These are phyloP conservation scores for Zymoseptoria passerinii DNA, from an alignment of 2,329 filamentous ascomycete genomes.

Conservation along the genomic window DNA sequence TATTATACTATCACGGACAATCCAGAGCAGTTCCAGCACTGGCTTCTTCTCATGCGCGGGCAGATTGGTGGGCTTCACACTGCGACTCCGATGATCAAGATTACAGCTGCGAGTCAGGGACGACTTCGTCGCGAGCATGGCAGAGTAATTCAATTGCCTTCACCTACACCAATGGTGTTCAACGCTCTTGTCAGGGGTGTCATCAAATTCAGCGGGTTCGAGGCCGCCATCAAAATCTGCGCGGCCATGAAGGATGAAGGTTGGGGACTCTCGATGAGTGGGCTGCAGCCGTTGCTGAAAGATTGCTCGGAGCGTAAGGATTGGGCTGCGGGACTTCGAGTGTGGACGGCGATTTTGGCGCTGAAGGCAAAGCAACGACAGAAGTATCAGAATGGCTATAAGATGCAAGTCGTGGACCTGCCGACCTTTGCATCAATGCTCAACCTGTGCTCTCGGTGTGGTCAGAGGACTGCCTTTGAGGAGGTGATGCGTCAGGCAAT, in stretches of 20 bases:
- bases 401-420: constrained; percentile 7
- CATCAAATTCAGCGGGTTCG: constrained; percentile 38
- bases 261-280: constrained; percentile 37
- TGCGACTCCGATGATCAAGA: constrained; percentile 31
- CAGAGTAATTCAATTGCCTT: constrained; percentile 36
- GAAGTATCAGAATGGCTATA: background rate
- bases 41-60: constrained; percentile 38
- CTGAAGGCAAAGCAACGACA: constrained; percentile 11
- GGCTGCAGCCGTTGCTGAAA: constrained; percentile 33
- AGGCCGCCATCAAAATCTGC: constrained; percentile 36
- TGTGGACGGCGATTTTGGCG: constrained; percentile 37
- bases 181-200: constrained; percentile 35
- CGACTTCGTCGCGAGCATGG: constrained; percentile 15
- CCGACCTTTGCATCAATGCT: constrained; percentile 20
- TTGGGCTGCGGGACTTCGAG: constrained; percentile 29
- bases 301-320: constrained; percentile 35
- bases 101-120: constrained; percentile 23
- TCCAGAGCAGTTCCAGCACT: constrained; percentile 30
- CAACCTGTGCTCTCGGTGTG: constrained; percentile 17
- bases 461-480: constrained; percentile 10
- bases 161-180: constrained; percentile 39
- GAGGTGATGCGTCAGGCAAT: constrained; percentile 12
- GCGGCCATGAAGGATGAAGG: constrained; percentile 37
- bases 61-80: constrained; percentile 29
- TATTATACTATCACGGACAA: constrained; percentile 31